Evolutionary conservation across 768 basidiomycete genomes (phyloP).

Genomic region (Lepiota venenata): DNA sequence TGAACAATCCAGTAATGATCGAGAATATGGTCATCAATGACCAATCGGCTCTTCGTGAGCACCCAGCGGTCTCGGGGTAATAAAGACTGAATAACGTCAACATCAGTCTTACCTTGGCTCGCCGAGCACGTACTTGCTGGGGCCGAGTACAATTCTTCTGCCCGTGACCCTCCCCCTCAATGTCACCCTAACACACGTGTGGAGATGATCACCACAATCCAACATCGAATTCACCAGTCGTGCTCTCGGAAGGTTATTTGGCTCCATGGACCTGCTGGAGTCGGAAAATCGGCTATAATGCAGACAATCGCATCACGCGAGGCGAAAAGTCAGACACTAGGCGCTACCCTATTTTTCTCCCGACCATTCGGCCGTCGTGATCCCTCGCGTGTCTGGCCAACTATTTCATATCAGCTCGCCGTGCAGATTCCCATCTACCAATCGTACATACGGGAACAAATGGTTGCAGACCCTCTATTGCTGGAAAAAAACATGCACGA

Average conservation of each 20-base stretch:
- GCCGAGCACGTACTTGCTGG: background rate
- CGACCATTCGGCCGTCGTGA: background rate
- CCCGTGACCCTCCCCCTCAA: constrained; percentile 6
- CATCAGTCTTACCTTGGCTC: background rate
- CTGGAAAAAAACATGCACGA: background rate
- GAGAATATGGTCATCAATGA: too few relatives aligned
- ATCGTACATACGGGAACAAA: too few relatives aligned
- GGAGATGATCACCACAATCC: background rate
- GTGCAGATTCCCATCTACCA: too few relatives aligned
- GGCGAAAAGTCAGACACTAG: background rate
- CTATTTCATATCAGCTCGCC: too few relatives aligned
- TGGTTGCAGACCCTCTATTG: too few relatives aligned
- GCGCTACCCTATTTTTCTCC: background rate
- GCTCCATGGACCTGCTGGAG: constrained; percentile 13
- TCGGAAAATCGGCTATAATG: constrained; percentile 16
- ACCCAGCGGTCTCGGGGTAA: too few relatives aligned
- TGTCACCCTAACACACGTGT: constrained; percentile 12
- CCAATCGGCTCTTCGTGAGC: too few relatives aligned
- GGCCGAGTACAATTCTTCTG: constrained; percentile 1
- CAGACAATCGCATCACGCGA: constrained; percentile 11
- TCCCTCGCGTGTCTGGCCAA: too few relatives aligned
- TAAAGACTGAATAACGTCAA: too few relatives aligned
- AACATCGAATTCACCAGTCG: background rate
- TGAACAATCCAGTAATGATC: too few relatives aligned
- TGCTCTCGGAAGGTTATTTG: constrained; percentile 2